phyloP scores from a whole-genome alignment of 2,329 filamentous ascomycete species.

The Nectriaceae sp. region DNA sequence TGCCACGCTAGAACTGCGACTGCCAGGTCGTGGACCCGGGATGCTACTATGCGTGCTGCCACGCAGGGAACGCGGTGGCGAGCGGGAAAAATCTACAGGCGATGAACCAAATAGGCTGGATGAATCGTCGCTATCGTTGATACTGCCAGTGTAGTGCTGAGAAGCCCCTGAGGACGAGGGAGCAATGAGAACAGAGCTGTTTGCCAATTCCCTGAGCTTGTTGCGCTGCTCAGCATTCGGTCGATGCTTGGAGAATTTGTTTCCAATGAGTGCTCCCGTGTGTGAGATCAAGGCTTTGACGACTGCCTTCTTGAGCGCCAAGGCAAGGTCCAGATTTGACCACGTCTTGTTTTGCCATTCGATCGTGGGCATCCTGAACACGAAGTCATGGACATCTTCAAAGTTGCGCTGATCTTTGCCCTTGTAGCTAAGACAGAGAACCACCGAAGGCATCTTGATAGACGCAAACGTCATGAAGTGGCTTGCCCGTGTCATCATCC shows the following conservation, averaged over 20 bases:
- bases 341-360: slow-evolving; percentile 99
- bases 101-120: slow-evolving; percentile 55
- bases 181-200: slow-evolving; percentile 66
- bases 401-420: slow-evolving; percentile 94
- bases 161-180: slow-evolving; percentile 42
- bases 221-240: slow-evolving; percentile 78
- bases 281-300: slow-evolving; percentile 93
- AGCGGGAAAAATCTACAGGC: slow-evolving; percentile 60
- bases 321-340: slow-evolving; percentile 93
- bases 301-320: slow-evolving; percentile 92
- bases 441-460: slow-evolving; percentile 92
- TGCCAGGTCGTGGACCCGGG: slow-evolving; percentile 45
- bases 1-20: slow-evolving; percentile 56
- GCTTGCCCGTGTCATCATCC: slow-evolving; percentile 94
- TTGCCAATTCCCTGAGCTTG: slow-evolving; percentile 82
- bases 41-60: slow-evolving; percentile 51
- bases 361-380: slow-evolving; percentile 90
- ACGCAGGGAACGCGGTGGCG: slow-evolving; percentile 55
- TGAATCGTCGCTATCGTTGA: slow-evolving; percentile 59
- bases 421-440: slow-evolving; percentile 94
- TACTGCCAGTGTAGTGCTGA: slow-evolving; percentile 42
- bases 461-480: slow-evolving; percentile 98
- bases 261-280: slow-evolving; percentile 93
- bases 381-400: slow-evolving; percentile 95
- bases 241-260: slow-evolving; percentile 91